These are phyloP conservation scores for Cinchona pubescens DNA, from an alignment of 257 asterid genomes.

Conservation along the genomic window DNA sequence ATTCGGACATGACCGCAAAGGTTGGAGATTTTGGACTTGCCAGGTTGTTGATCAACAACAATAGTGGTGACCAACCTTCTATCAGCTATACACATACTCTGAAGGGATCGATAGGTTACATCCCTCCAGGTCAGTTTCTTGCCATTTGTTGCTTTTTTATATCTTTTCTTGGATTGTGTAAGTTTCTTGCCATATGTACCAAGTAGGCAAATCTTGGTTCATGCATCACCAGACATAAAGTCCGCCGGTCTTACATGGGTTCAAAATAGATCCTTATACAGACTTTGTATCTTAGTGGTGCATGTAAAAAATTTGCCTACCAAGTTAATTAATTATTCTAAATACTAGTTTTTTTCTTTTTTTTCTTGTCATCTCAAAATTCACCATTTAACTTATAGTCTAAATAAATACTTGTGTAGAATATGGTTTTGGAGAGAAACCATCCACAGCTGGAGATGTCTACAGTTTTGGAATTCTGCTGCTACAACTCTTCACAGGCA, in stretches of 20 bases:
- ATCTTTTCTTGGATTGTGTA: not conserved
- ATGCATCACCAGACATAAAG: too few species aligned
- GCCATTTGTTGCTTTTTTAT: not conserved
- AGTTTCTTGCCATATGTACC: too few species aligned
- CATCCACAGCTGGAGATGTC: slow-evolving; percentile 56
- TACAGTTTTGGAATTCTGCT: slow-evolving; percentile 61
- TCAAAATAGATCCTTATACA: too few species aligned
- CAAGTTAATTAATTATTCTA: not conserved
- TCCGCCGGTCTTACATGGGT: too few species aligned
- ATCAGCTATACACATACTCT: slow-evolving; percentile 44
- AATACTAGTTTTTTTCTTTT: not conserved
- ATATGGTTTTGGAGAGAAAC: slow-evolving; percentile 48
- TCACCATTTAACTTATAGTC: not conserved
- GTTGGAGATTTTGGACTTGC: slow-evolving; percentile 66
- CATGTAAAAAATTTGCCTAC: too few species aligned
- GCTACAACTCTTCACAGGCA: slow-evolving; percentile 53
- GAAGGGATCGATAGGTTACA: slow-evolving; percentile 68
- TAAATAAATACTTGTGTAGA: slow-evolving; percentile 29
- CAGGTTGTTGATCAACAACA: slow-evolving; percentile 28
- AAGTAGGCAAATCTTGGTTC: too few species aligned
- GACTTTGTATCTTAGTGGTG: too few species aligned
- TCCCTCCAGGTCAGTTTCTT: slow-evolving; percentile 57
- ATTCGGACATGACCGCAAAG: slow-evolving; percentile 52
- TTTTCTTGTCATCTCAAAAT: not conserved
- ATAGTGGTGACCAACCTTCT: slow-evolving; percentile 25